Evolutionary conservation across 768 basidiomycete genomes (phyloP).

Genomic region (Panellus pusillus): DNA sequence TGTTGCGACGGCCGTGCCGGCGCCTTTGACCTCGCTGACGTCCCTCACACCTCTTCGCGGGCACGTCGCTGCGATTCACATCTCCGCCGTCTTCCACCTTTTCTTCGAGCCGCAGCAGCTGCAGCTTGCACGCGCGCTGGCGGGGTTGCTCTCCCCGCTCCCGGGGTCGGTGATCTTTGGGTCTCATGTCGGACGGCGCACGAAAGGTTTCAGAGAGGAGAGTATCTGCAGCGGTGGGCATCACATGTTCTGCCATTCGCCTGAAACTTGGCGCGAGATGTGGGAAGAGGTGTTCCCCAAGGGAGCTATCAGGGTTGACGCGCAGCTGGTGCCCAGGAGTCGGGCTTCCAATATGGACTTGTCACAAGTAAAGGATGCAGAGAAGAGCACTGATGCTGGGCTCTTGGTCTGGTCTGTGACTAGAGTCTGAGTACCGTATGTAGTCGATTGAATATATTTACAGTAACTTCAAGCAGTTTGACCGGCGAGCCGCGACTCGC

Average conservation of each 20-base stretch:
- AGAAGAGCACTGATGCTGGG: neutral
- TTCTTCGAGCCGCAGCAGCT: slow-evolving; percentile 40
- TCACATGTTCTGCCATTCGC: slow-evolving; percentile 34
- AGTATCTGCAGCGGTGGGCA: neutral
- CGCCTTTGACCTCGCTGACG: slow-evolving; percentile 31
- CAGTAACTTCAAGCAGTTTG: too few relatives aligned
- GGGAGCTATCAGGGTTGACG: neutral
- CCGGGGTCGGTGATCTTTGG: slow-evolving; percentile 50
- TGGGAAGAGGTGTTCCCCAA: slow-evolving; percentile 2
- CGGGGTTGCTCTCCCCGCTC: slow-evolving; percentile 38
- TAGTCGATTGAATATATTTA: too few relatives aligned
- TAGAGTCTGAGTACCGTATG: neutral
- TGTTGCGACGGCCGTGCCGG: slow-evolving; percentile 22
- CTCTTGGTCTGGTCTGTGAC: neutral
- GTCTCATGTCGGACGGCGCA: too few relatives aligned
- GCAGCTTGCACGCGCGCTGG: too few relatives aligned
- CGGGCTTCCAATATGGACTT: too few relatives aligned
- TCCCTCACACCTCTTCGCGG: slow-evolving; percentile 48
- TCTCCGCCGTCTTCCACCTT: slow-evolving; percentile 52
- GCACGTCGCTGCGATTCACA: slow-evolving; percentile 35
- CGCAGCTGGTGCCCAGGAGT: neutral
- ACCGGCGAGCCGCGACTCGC: too few relatives aligned
- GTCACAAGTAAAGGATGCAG: neutral
- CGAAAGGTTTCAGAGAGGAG: slow-evolving; percentile 27
- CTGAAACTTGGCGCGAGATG: slow-evolving; percentile 3